Evolutionary conservation across 345 rosid genomes (phyloP), one percentile per base, ranked within the genome.

Genomic region (Acer campestre): DNA sequence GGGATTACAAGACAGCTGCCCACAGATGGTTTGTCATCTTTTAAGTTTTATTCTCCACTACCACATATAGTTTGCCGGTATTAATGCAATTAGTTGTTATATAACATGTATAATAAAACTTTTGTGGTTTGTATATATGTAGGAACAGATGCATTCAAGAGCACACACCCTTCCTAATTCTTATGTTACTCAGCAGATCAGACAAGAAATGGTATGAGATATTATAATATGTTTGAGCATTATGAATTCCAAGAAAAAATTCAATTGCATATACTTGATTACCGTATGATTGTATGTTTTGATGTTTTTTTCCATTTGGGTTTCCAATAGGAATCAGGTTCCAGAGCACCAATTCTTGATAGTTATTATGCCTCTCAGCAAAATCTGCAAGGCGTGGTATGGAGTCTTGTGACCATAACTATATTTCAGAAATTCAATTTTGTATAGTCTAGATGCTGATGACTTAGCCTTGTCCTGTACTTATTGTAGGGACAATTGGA

Each of bases 91-190:
- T 68, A 22, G 23, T 56, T 66, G 67, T 48, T 31, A 20, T 63
- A 18, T 66, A 7, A 66, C 61, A 17, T 18, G 58, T 20, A 40
- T 55, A 55, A 40, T 66, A 16, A 17, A 67, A 51, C 40, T 49
- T 49, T 56, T 81, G 23, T 56, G 65, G 55, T 49, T 73, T n/a
- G 17, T 40, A 48, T 27, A 48, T 77, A 40, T 65, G 70, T 78
- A 82, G 90, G 90, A 84, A 29, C 85, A 84, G 78, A 79, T 75
- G 78, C 84, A 82, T 86, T 81, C 89, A 61, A 85, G 89, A 78
- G 79, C 86, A 20, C 86, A 75, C 49, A 53, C 46, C 22, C 77
- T 79, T 71, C 85, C 81, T 44, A 79, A 85, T 65, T 80, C 82
- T 83, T 86, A 86, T 74, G 77, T 82, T 80, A 83, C 90, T 62